Base-by-base conservation (phyloP, 2,329 filamentous ascomycete genomes). In the Pseudogymnoascus sp. region DNA sequence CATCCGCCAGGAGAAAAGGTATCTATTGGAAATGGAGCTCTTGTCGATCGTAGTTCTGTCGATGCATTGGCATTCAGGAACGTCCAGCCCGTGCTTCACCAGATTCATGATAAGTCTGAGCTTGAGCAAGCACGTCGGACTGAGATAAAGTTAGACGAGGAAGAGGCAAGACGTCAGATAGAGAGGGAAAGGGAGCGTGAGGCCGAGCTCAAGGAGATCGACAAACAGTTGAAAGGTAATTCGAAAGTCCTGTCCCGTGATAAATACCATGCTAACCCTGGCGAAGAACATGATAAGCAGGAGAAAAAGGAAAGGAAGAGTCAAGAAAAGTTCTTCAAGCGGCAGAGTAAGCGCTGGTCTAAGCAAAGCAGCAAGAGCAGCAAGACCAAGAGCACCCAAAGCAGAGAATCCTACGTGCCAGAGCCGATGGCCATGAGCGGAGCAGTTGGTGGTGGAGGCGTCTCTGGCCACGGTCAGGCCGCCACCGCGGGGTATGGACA, bases 71-170 rank as follows among this genome's bases (percentile, higher is more conserved):
- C 93, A 2, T 82, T 85, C 11, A 85, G 82, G 53, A 86, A 87
- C 68, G 83, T 97, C 14, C 90, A 93, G 73, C 93, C 93, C 4
- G 86, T 95, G 0, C 74, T 97, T 5, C 88, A 96, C 68, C 90
- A 96, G 67, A 95, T 97, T 66, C 86, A 87, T 62, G 86, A 90
- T 61, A 90, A 87, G 71, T 90, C 90, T 0, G 88, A 92, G 71
- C 81, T 81, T 65, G 87, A 91, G 72, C 81, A 84, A 40, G 89
- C 88, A 59, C 82, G 86, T 64, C 82, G 89, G 65, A 80, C 86
- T 56, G 83, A 86, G 67, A 75, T 83, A 10, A 81, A 82, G 44
- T 73, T 86, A 16, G 88, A 91, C 65, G 79, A 85, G 65, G 86
- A 91, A 64, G 80, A 86, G 66, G 82, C 83, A 69, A 82, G 87